These are phyloP conservation scores for Neonectria faginata DNA, from an alignment of 2,329 filamentous ascomycete genomes.

Conservation along the genomic window DNA sequence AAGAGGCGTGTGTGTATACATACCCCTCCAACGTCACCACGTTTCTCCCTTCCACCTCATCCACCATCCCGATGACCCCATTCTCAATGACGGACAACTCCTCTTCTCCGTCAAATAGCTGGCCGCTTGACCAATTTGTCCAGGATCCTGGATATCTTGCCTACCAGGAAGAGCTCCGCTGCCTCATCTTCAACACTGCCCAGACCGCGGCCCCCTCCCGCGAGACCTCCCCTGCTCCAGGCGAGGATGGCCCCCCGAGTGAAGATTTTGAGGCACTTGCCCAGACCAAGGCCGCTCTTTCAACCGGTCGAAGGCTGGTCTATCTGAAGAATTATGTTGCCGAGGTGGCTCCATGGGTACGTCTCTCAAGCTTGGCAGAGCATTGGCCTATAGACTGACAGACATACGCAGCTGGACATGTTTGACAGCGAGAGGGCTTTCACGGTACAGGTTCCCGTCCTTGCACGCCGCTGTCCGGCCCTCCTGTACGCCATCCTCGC, in stretches of 20 bases:
- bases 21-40: not conserved
- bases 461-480: constrained; percentile 60
- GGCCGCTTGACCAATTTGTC: constrained; percentile 51
- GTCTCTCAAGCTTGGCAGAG: constrained; percentile 22
- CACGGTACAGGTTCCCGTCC: constrained; percentile 61
- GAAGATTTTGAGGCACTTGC: constrained; percentile 38
- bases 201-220: constrained; percentile 57
- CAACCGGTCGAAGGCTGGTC: constrained; percentile 49
- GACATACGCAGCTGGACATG: constrained; percentile 62
- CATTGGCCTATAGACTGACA: constrained; percentile 7
- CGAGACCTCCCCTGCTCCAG: constrained; percentile 50
- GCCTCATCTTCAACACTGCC: constrained; percentile 59
- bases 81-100: constrained; percentile 37
- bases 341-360: constrained; percentile 64
- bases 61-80: not conserved
- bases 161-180: constrained; percentile 59
- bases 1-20: not conserved
- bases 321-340: constrained; percentile 64
- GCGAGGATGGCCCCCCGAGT: constrained; percentile 33
- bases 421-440: constrained; percentile 67
- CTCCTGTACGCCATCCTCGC: constrained; percentile 65
- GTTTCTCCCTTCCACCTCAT: not conserved
- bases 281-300: constrained; percentile 46
- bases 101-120: constrained; percentile 46
- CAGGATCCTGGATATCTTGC: constrained; percentile 57